Conservation (phyloP, 768 basidiomycete species). For the Pulveroboletus sp. region DNA sequence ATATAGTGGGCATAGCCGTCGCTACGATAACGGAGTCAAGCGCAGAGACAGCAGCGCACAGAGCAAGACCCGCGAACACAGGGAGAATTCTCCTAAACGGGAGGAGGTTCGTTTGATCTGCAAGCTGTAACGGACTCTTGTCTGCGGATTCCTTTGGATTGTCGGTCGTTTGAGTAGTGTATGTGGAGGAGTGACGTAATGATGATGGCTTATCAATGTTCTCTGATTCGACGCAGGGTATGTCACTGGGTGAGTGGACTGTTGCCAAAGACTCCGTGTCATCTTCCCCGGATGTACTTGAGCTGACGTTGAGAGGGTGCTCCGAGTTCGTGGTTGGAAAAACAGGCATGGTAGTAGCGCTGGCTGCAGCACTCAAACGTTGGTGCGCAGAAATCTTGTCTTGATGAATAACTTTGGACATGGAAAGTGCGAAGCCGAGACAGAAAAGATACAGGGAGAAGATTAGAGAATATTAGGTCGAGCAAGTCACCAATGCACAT, state of each 20-base stretch:
- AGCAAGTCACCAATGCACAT: not conserved
- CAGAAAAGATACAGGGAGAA: slow-evolving; percentile 4
- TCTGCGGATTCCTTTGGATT: not conserved
- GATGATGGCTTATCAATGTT: not conserved
- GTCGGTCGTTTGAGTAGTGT: slow-evolving; percentile 1
- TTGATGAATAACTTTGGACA: slow-evolving; percentile 1
- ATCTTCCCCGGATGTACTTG: not conserved
- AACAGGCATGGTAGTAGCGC: not conserved
- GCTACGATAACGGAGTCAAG: slow-evolving; percentile 72
- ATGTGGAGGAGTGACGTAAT: slow-evolving; percentile 5
- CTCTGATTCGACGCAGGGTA: not conserved
- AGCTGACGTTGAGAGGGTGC: not conserved
- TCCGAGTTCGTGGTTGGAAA: not conserved
- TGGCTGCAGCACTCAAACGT: not conserved
- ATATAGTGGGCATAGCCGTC: slow-evolving; percentile 70
- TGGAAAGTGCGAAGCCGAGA: not conserved
- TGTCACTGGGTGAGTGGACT: not conserved
- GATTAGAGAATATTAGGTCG: not conserved
- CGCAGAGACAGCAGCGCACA: slow-evolving; percentile 57
- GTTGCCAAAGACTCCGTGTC: slow-evolving; percentile 1
- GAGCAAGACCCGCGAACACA: slow-evolving; percentile 56
- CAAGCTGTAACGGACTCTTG: slow-evolving; percentile 31
- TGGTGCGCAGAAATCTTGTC: not conserved
- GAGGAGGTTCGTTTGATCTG: slow-evolving; percentile 75
- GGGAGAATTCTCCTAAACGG: slow-evolving; percentile 59